A percentile compares a stretch with the other conserved stretches of the same genome.
phyloP scores from a whole-genome alignment of 2,329 filamentous ascomycete genomes.

The Graphilbum sp. region DNA sequence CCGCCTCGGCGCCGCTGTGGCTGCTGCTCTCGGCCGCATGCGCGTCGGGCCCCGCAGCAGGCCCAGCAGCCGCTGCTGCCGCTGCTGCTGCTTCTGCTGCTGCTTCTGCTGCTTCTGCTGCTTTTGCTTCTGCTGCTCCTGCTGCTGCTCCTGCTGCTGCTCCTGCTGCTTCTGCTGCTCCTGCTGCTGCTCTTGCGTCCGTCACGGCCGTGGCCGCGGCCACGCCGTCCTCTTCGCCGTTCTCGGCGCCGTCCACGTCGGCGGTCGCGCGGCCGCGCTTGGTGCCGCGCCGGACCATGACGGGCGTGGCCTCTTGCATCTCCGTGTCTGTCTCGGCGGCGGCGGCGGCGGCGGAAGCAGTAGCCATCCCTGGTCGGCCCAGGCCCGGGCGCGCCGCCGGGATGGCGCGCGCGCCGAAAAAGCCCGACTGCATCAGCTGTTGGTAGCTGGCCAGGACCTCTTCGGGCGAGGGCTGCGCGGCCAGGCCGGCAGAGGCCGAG shows the following conservation, averaged over 20 bases:
- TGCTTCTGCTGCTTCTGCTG: too few relatives aligned
- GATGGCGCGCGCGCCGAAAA: conserved; percentile 42
- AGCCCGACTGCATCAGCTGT: conserved; percentile 37
- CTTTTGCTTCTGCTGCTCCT: too few relatives aligned
- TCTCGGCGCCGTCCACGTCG: conserved; percentile 9
- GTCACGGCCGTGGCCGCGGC: not conserved
- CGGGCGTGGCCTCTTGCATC: not conserved
- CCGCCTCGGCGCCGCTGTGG: not conserved
- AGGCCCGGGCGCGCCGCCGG: conserved; percentile 35
- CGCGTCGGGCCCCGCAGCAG: too few relatives aligned
- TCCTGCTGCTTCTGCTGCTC: too few relatives aligned
- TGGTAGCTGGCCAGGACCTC: conserved; percentile 41
- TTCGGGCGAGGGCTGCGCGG: conserved; percentile 22
- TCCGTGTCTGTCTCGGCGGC: not conserved
- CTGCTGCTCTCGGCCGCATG: too few relatives aligned
- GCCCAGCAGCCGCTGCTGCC: too few relatives aligned
- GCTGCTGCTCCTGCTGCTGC: too few relatives aligned
- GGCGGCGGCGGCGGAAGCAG: not conserved
- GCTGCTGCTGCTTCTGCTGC: too few relatives aligned
- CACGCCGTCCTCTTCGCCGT: not conserved
- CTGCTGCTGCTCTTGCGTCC: too few relatives aligned
- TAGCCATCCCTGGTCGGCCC: not conserved
- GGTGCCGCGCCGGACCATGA: conserved; percentile 19
- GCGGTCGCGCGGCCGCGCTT: conserved; percentile 25
- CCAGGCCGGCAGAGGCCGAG: too few relatives aligned